Conservation (phyloP, 2,329 filamentous ascomycete species). For the Aaosphaeria pasadenensis region DNA sequence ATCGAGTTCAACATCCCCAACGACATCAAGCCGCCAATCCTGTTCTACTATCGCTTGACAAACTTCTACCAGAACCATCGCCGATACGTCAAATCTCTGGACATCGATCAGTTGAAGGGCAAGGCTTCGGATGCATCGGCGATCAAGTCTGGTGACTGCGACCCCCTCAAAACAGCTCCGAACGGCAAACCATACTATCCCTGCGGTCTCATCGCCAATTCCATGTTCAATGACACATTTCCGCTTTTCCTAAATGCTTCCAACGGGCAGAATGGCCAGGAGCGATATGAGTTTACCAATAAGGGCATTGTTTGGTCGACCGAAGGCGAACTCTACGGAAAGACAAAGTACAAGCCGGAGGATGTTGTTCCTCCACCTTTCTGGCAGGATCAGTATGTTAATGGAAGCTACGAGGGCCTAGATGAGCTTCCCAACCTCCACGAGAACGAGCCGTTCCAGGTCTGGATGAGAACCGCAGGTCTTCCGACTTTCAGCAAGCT, state of each 20-base stretch:
- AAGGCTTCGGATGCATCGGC: constrained; percentile 56
- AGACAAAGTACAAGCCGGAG: constrained; percentile 61
- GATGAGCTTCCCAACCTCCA: constrained; percentile 69
- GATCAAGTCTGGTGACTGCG: constrained; percentile 69
- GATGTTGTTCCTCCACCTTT: constrained; percentile 81
- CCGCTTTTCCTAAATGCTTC: constrained; percentile 55
- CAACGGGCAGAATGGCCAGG: constrained; percentile 44
- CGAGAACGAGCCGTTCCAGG: constrained; percentile 81
- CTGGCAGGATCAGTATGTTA: constrained; percentile 69
- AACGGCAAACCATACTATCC: constrained; percentile 76
- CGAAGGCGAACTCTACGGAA: constrained; percentile 75
- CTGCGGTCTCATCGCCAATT: constrained; percentile 95
- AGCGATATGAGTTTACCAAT: constrained; percentile 69
- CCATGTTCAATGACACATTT: constrained; percentile 93
- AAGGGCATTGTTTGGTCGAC: constrained; percentile 82
- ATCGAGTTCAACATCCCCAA: constrained; percentile 78
- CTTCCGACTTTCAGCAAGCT: constrained; percentile 94
- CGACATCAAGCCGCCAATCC: constrained; percentile 74
- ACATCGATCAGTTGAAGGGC: constrained; percentile 78
- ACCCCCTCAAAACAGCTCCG: constrained; percentile 57
- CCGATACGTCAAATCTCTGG: constrained; percentile 88
- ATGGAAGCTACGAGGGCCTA: constrained; percentile 61
- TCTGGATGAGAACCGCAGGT: constrained; percentile 98
- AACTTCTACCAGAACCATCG: constrained; percentile 99
- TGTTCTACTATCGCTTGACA: constrained; percentile 91